Evolutionary conservation across 371 early-diverging fungal species (phyloP), one percentile per base, ranked within the genome.

Genomic region (Saksenaea vasiformis): DNA sequence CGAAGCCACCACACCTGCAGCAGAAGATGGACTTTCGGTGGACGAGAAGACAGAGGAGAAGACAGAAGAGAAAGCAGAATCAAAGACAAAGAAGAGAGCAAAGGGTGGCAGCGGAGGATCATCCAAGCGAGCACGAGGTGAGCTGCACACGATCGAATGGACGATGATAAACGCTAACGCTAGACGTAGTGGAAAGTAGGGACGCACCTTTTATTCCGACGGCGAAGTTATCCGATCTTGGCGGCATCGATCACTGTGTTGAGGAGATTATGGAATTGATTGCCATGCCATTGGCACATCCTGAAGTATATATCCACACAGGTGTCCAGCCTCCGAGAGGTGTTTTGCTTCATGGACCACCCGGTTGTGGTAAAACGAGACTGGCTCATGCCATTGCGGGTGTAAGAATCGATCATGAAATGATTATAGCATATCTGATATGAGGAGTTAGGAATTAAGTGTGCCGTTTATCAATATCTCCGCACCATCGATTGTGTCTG

Each of bases 341-440:
- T 38, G 93, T 99, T 15, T 77, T 99, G 22, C 82, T 99, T 15
- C 97, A 99, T 73, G 99, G 99, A 11, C 99, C 99, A 22, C 99
- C 99, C 13, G 99, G 99, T 56, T 98, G 98, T 75, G 99, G 99
- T 64, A 99, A 99, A 75, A 99, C 99, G 0, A 78, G 93, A 76
- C 82, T 99, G 56, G 99, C 99, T 0, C 90, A 96, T 75, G 99
- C 99, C 8, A 96, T 99, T 69, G 97, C 99, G 15, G 98, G 96
- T 56, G 90, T 89, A 81, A 76, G 78, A 68, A 26, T 14, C n/a
- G 19, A n/a, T 8, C 0, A 31, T 15, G 19, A 36, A 3, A 38
- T 55, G 31, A 27, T 69, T 70, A 55, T 71, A 77, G 14, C 71
- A 73, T 15, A 77, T 1, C 26, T 44, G 35, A 38, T 31, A 22